Evolutionary conservation across 164 flowering plant species (phyloP), one percentile per base, ranked within the genome.

Genomic region (Kingdonia uniflora): DNA sequence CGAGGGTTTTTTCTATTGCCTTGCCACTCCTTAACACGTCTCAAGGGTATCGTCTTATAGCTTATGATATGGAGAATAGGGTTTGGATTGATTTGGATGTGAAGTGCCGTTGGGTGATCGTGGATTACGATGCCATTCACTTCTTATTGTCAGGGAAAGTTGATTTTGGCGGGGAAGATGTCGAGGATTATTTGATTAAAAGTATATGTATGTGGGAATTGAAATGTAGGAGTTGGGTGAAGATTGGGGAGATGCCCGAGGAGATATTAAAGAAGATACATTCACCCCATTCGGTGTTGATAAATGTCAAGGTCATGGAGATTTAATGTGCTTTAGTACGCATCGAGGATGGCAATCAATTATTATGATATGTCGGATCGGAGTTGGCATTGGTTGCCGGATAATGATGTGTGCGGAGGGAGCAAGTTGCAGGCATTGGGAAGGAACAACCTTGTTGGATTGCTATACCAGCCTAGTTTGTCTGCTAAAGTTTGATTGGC

Each of bases 291-390:
- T 67, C 60, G 1, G 48, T 62, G 38, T 58, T 67, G 52, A 54
- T 67, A 8, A 66, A 67, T 67, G 70, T 39, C 70, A 62, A 19
- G 65, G 70, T 14, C 60, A 61, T 50, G 66, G 66, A 11, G 70
- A 67, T 58, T 52, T 67, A 5, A 19, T 62, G 60, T 67, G 70
- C 53, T 62, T 67, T 58, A 67, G 66, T 41, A 62, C 66, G 19
- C 66, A 67, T 49, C 50, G 63, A 8, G 66, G 66, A 15, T 67
- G 70, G 66, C 66, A 62, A 52, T 67, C 70, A 0, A 54, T 67
- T 37, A 58, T 67, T 56, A 62, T 29, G 51, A 67, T 41, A 43
- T 62, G 52, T 16, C 26, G 25, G 63, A 67, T 10, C 40, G n/a
- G 20, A 17, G 38, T 37, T 51, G 55, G 55, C 55, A 51, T 51